Percentiles rank a stretch among this genome's conserved stretches.
These are phyloP conservation scores for Arctium lappa DNA, from an alignment of 129 eudicot genomes.

Conservation along the genomic window DNA sequence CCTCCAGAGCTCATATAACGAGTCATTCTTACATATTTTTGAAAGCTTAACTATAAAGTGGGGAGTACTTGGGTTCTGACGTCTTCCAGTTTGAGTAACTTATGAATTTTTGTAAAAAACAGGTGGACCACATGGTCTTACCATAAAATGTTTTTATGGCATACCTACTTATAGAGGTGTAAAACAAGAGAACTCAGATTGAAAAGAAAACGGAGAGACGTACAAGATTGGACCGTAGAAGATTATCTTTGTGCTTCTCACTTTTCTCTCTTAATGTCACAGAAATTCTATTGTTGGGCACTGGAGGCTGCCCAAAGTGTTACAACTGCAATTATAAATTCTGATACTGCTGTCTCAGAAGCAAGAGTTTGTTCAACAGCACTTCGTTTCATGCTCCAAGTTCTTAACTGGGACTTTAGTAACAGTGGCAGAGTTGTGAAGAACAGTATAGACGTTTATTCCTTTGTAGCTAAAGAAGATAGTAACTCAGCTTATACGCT, in stretches of 20 bases:
- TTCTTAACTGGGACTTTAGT: conserved; percentile 86
- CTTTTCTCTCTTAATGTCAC: conserved; percentile 23
- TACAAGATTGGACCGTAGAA: neutral
- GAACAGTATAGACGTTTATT: conserved; percentile 54
- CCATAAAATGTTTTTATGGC: neutral
- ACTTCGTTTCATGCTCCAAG: conserved; percentile 87
- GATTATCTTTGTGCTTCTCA: conserved; percentile 14
- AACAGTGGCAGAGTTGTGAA: conserved; percentile 45
- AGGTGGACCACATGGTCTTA: neutral
- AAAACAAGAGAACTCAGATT: neutral
- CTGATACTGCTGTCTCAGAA: conserved; percentile 66
- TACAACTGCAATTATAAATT: conserved; percentile 59
- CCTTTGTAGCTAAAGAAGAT: conserved; percentile 54
- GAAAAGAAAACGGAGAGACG: neutral
- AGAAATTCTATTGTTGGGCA: conserved; percentile 91
- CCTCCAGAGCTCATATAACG: neutral
- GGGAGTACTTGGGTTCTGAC: neutral
- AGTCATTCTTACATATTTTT: neutral
- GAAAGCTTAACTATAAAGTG: conserved; percentile 3
- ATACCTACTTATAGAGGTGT: neutral
- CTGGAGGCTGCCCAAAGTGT: conserved; percentile 79
- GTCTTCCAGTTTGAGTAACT: neutral
- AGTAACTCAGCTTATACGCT: conserved; percentile 48
- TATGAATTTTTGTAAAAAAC: neutral
- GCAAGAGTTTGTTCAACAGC: conserved; percentile 85